A percentile compares a stretch with the other conserved stretches of the same genome.
Evolutionary conservation across 768 basidiomycete species (phyloP).

Genomic region (Mycena olivaceomarginata): DNA sequence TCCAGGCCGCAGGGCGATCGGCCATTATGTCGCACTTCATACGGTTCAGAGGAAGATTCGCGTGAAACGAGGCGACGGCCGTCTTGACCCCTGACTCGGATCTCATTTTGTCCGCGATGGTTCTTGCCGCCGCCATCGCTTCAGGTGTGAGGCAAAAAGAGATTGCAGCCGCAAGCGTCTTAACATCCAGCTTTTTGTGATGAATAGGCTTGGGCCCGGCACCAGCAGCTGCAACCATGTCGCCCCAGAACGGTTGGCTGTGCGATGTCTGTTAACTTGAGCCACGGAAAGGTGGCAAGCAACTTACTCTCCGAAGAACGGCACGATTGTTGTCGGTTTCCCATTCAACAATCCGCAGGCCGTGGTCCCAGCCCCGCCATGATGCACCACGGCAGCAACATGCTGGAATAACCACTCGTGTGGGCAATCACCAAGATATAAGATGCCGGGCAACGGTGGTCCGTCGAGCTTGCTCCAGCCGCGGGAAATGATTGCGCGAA

Average conservation of each 20-base stretch:
- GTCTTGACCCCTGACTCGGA: slow-evolving; percentile 52
- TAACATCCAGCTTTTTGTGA: slow-evolving; percentile 24
- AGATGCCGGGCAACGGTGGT: slow-evolving; percentile 56
- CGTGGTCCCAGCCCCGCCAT: slow-evolving; percentile 69
- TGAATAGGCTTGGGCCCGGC: slow-evolving; percentile 64
- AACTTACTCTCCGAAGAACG: slow-evolving; percentile 65
- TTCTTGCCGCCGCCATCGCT: slow-evolving; percentile 58
- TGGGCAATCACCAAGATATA: slow-evolving; percentile 66
- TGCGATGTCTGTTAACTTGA: neutral
- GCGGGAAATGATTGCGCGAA: slow-evolving; percentile 65
- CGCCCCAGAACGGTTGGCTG: slow-evolving; percentile 59
- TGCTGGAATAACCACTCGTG: slow-evolving; percentile 71
- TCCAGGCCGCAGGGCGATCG: slow-evolving; percentile 36
- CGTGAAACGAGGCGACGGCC: slow-evolving; percentile 34
- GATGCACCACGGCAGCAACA: slow-evolving; percentile 66
- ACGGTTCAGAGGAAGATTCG: slow-evolving; percentile 32
- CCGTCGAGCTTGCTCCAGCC: slow-evolving; percentile 61
- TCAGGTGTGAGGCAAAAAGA: slow-evolving; percentile 53
- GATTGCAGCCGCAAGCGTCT: slow-evolving; percentile 52
- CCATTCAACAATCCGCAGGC: slow-evolving; percentile 65
- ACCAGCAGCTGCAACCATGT: slow-evolving; percentile 64
- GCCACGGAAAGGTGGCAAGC: no score
- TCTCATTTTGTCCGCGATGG: slow-evolving; percentile 60
- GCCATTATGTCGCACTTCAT: slow-evolving; percentile 32
- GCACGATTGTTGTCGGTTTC: slow-evolving; percentile 64